Evolutionary conservation across 208 protist species (phyloP), one percentile per base, ranked within the genome.

Genomic region (Leptomonas pyrrhocoris): DNA sequence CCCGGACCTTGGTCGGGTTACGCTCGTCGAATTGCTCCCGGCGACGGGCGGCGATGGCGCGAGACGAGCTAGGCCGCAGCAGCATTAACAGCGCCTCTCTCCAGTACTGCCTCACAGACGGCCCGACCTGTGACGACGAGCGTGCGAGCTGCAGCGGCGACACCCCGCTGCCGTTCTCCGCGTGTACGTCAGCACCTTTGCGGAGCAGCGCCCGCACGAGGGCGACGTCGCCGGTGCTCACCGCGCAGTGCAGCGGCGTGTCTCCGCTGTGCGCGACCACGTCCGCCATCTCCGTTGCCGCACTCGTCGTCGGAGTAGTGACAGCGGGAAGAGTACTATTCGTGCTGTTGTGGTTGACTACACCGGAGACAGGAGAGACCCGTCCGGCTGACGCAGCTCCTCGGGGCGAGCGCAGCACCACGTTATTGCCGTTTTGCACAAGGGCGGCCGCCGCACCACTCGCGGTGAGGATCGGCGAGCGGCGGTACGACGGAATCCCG

Each of bases 221-320:
- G 18, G 54, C 63, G 7, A 83, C 50, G 58, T 94, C 83, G 2
- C 67, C 84, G 7, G 74, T 67, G 48, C 53, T 61, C n/a, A 89
- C 77, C 4, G 90, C 90, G 72, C 65, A 85, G 59, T 93, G 83
- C 55, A 95, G 70, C 23, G 90, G 83, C 11, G 90, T 77, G 30
- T 77, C 58, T 13, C 66, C 68, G 40, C 45, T 49, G n/a, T 55
- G 46, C 31, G 30, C 11, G 18, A 28, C 9, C 30, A 53, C n/a
- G 46, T 18, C 21, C 60, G 38, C 46, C 31, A 55, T 55, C n/a
- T 65, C 60, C 19, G 28, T 45, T 9, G 31, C 21, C 9, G 1
- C n/a, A n/a, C n/a, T n/a, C n/a, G n/a, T n/a, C n/a, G n/a, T n/a
- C n/a, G n/a, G n/a, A n/a, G n/a, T 48, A 13, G 34, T 43, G 34